Conservation (phyloP, 257 asterid genomes). For the Voacanga thouarsii region DNA sequence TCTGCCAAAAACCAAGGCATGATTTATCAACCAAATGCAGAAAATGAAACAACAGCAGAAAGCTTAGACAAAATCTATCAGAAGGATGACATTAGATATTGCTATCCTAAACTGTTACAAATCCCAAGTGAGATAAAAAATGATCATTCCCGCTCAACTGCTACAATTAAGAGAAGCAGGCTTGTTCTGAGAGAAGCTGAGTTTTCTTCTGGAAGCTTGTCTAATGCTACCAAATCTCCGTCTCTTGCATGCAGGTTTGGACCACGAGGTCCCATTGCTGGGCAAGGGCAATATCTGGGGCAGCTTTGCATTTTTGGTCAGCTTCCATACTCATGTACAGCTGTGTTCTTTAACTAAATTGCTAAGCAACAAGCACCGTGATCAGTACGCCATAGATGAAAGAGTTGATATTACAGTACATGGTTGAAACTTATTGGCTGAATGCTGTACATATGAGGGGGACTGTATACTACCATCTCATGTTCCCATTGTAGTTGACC, state of each 20-base stretch:
- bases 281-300: constrained; percentile 46
- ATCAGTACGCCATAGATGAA: neutral
- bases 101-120: constrained; percentile 39
- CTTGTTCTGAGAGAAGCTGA: constrained; percentile 51
- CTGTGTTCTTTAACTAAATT: constrained; percentile 41
- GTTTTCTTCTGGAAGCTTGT: constrained; percentile 31
- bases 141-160: constrained; percentile 39
- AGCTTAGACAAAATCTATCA: constrained; percentile 45
- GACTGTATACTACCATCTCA: constrained; percentile 1
- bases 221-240: constrained; percentile 35
- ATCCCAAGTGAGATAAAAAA: constrained; percentile 46
- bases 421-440: neutral
- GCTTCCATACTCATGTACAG: constrained; percentile 42
- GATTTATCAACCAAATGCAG: constrained; percentile 14
- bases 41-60: constrained; percentile 26
- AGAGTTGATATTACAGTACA: neutral
- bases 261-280: constrained; percentile 32
- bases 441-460: constrained; percentile 2
- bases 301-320: constrained; percentile 39
- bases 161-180: constrained; percentile 32
- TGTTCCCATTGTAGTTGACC: neutral
- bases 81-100: constrained; percentile 22
- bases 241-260: constrained; percentile 35
- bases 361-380: constrained; percentile 1
- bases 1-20: constrained; percentile 17